Evolutionary conservation across 495 filamentous ascomycete genomes (phyloP), one percentile per base, ranked within the genome.

Genomic region (Penicillium pulvis): DNA sequence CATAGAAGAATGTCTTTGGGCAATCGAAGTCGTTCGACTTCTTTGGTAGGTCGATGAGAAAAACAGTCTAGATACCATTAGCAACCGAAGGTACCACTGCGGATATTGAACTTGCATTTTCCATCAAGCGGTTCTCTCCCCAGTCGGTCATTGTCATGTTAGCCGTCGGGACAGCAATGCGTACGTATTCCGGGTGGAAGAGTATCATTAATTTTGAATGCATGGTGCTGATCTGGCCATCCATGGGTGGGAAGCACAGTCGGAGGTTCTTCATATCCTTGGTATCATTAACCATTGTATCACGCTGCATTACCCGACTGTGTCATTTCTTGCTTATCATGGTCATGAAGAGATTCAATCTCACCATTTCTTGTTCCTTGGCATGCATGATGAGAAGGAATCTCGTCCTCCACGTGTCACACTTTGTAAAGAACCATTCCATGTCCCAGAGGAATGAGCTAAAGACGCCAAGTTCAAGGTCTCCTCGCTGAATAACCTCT

Each of bases 141-240:
- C 92, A 96, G 67, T 96, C 92, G 61, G 85, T 88, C 1, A 81
- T 73, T n/a, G 87, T 81, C 4, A 95, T 69, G 58, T 97, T 97
- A 1, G 90, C 92, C 9, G 83, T 92, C 0, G 92, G 92, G 0
- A 96, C 81, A 0, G 82, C 92, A 10, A 97, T 80, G 0, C 92
- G 81, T 2, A 96, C 66, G 64, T 92, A 84, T 0, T 58, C 64
- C 0, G 79, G 76, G 59, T 91, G 87, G 61, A 90, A 92, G 1
- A 97, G 79, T 1, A 97, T 77, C 81, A 91, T 90, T 12, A 97
- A 72, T 63, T 97, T 97, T 6, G 90, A 94, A 65, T 97, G 92
- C 92, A 96, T 96, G 62, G 79, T 85, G 47, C 79, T 81, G 1
- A 85, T 71, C 50, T 85, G 79, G 1, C 83, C 82, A 6, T 81